Conservation (phyloP, 2,329 filamentous ascomycete genomes). For the Fusarium fujikuroi region DNA sequence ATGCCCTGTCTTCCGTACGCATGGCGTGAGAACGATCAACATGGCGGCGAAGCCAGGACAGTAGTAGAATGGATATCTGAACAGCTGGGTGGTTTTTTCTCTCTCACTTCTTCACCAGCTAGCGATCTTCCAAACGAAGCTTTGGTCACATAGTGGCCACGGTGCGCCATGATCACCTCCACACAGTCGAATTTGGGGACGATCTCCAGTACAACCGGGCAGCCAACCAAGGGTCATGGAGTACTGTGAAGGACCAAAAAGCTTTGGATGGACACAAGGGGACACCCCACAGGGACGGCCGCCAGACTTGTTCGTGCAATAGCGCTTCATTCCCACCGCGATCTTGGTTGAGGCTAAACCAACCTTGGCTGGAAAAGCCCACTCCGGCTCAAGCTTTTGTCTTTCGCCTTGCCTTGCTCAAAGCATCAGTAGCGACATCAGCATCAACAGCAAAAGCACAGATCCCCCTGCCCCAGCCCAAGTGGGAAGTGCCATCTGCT, state of each 20-base stretch:
- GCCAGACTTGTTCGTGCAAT: constrained; percentile 46
- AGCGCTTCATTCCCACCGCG: constrained; percentile 45
- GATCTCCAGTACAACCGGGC: constrained; percentile 35
- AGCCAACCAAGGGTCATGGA: constrained; percentile 38
- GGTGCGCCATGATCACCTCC: constrained; percentile 41
- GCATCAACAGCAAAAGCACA: constrained; percentile 25
- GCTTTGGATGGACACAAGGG: constrained; percentile 25
- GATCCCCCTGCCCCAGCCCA: constrained; percentile 24
- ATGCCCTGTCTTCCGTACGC: not conserved
- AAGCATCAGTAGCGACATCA: constrained; percentile 17
- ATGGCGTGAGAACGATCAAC: constrained; percentile 31
- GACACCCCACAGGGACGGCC: constrained; percentile 41
- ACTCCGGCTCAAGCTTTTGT: constrained; percentile 43
- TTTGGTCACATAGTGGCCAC: constrained; percentile 29
- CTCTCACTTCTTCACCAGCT: constrained; percentile 22
- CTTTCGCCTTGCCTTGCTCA: constrained; percentile 31
- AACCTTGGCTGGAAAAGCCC: constrained; percentile 33
- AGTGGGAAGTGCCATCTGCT: constrained; percentile 41
- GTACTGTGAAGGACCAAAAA: constrained; percentile 31
- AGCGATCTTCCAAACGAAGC: constrained; percentile 18
- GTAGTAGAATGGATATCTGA: constrained; percentile 27
- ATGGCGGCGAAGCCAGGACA: constrained; percentile 30
- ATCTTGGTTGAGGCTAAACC: constrained; percentile 41
- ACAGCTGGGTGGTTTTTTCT: constrained; percentile 19
- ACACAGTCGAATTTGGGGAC: constrained; percentile 43